Evolutionary conservation across 2,329 filamentous ascomycete genomes (phyloP).

Genomic region (Colletotrichum camelliae): DNA sequence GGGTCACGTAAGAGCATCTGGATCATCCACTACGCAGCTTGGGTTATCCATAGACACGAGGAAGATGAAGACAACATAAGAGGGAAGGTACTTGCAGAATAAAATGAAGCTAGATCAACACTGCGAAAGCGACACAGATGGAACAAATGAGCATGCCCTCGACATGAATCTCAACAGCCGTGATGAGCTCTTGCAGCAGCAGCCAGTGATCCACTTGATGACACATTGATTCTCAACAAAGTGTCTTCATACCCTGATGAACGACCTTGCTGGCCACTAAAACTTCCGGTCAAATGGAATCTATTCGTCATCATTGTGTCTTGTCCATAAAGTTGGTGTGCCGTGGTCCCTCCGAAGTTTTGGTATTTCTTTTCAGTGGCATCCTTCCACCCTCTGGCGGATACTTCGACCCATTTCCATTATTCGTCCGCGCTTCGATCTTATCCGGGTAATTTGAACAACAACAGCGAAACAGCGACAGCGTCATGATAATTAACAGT

Average conservation of each 20-base stretch:
- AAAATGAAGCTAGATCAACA: background rate
- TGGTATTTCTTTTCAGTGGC: background rate
- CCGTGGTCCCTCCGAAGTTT: background rate
- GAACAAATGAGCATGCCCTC: background rate
- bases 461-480: background rate
- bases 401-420: background rate
- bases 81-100: background rate
- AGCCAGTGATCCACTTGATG: background rate
- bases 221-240: background rate
- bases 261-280: background rate
- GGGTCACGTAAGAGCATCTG: too few species aligned
- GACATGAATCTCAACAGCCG: background rate
- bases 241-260: background rate
- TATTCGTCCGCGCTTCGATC: background rate
- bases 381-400: background rate
- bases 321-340: background rate
- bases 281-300: background rate
- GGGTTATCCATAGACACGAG: accelerated
- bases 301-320: background rate
- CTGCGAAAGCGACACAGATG: background rate
- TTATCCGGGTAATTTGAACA: background rate
- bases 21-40: background rate
- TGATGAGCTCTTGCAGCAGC: background rate
- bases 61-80: background rate
- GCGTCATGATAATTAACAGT: background rate